A percentile compares a stretch with the other conserved stretches of the same genome.
Conservation (phyloP, 1,284 basidiomycete genomes). For the Ganoderma lucidum region DNA sequence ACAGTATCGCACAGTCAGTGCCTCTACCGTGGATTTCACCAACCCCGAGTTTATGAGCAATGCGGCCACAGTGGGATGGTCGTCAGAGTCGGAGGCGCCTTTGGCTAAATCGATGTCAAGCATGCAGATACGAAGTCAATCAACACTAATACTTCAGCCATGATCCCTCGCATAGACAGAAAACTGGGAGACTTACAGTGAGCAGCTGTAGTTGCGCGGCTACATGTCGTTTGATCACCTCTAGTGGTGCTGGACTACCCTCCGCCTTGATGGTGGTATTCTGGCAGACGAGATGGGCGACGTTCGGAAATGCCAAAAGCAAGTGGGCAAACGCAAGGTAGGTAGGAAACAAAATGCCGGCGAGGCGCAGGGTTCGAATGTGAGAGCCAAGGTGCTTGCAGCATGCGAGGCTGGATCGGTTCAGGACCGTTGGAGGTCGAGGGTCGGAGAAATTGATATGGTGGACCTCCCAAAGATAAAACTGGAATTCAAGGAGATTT, state of each 20-base stretch:
- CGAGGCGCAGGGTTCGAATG: not conserved
- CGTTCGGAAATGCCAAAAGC: not conserved
- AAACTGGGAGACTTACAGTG: not conserved
- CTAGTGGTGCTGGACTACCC: not conserved
- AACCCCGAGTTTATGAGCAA: too few relatives aligned
- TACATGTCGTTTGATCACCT: not conserved
- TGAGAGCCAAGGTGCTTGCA: not conserved
- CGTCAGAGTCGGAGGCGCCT: too few relatives aligned
- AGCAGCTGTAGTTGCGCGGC: not conserved
- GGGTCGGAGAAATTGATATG: too few relatives aligned
- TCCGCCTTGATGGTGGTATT: not conserved
- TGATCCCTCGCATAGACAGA: not conserved
- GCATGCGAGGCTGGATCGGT: not conserved
- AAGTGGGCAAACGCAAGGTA: not conserved
- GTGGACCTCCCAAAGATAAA: too few relatives aligned
- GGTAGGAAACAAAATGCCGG: not conserved
- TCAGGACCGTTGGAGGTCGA: too few relatives aligned
- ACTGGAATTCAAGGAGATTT: not conserved
- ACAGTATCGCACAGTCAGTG: too few relatives aligned
- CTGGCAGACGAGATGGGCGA: not conserved
- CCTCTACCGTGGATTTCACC: too few relatives aligned
- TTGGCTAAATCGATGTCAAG: too few relatives aligned
- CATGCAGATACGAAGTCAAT: too few relatives aligned
- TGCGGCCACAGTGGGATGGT: too few relatives aligned
- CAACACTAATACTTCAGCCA: not conserved